Conservation (phyloP, 306 rosid genomes). For the Adenanthera pavonina region DNA sequence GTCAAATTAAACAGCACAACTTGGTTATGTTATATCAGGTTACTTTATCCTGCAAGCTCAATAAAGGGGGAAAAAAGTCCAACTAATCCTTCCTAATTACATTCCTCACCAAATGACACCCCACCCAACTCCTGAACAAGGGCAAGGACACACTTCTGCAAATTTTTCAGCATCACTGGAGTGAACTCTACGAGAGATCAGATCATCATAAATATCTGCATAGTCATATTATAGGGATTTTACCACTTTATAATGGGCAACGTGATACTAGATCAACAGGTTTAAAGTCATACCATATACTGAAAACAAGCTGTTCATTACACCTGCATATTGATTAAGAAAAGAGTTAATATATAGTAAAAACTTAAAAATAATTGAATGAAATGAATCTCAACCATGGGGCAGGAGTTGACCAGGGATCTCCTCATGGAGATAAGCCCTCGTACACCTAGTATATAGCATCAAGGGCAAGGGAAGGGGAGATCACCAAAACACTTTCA, state of each 20-base stretch:
- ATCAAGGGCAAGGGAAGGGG: background rate
- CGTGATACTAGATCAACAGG: constrained; percentile 15
- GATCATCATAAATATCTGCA: constrained; percentile 75
- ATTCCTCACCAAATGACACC: constrained; percentile 68
- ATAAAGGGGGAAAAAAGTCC: background rate
- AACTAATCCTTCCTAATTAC: constrained; percentile 6
- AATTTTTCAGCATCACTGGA: constrained; percentile 78
- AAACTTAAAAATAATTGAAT: background rate
- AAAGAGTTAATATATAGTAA: background rate
- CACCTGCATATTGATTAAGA: constrained; percentile 53
- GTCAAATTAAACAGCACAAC: background rate
- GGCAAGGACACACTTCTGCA: constrained; percentile 74
- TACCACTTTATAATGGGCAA: constrained; percentile 13
- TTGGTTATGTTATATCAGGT: background rate
- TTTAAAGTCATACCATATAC: constrained; percentile 59
- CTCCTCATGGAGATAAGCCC: background rate
- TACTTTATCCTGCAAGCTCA: background rate
- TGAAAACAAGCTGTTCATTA: constrained; percentile 76
- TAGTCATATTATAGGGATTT: constrained; percentile 3
- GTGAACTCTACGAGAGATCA: constrained; percentile 72
- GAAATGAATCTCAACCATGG: background rate
- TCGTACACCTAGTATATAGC: too few species aligned
- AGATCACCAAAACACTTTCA: background rate
- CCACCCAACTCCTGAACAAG: constrained; percentile 77
- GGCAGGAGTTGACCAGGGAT: background rate